Percentiles rank a stretch among this genome's conserved stretches.
Conservation (phyloP, 345 rosid species). For the Turnera subulata region DNA sequence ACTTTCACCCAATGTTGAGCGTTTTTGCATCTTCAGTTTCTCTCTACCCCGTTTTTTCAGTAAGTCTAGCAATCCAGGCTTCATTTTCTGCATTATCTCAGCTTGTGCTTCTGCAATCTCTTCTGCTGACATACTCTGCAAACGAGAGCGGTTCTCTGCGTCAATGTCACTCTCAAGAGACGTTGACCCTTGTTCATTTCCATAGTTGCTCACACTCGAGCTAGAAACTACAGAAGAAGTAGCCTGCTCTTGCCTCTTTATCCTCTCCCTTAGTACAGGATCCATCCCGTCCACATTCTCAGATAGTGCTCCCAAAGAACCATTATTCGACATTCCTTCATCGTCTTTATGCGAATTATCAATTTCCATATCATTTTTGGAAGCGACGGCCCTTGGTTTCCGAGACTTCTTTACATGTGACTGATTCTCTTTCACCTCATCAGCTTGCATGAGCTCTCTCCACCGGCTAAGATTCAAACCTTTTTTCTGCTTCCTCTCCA, state of each 20-base stretch:
- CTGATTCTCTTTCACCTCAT: slow-evolving; percentile 17
- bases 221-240: slow-evolving; percentile 22
- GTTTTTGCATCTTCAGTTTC: slow-evolving; percentile 47
- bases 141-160: slow-evolving; percentile 58
- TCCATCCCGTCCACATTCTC: slow-evolving; percentile 12
- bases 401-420: slow-evolving; percentile 10
- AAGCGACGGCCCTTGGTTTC: slow-evolving; percentile 4
- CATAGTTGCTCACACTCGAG: slow-evolving; percentile 24
- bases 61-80: slow-evolving; percentile 59
- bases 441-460: slow-evolving; percentile 39
- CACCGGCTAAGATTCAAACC: slow-evolving; percentile 46
- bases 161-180: slow-evolving; percentile 76
- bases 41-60: slow-evolving; percentile 60
- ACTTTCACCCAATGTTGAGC: slow-evolving; percentile 25
- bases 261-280: slow-evolving; percentile 13
- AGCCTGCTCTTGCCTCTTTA: slow-evolving; percentile 9
- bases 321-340: slow-evolving; percentile 12
- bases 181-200: slow-evolving; percentile 29
- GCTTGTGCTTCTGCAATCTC: slow-evolving; percentile 78
- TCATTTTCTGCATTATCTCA: slow-evolving; percentile 76
- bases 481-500: slow-evolving; percentile 63
- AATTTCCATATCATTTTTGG: slow-evolving; percentile 22
- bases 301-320: slow-evolving; percentile 8
- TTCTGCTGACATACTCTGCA: slow-evolving; percentile 62
- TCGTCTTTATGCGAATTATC: slow-evolving; percentile 21